phyloP scores from a whole-genome alignment of 352 stramenopile species.

The Plasmopara muralis region DNA sequence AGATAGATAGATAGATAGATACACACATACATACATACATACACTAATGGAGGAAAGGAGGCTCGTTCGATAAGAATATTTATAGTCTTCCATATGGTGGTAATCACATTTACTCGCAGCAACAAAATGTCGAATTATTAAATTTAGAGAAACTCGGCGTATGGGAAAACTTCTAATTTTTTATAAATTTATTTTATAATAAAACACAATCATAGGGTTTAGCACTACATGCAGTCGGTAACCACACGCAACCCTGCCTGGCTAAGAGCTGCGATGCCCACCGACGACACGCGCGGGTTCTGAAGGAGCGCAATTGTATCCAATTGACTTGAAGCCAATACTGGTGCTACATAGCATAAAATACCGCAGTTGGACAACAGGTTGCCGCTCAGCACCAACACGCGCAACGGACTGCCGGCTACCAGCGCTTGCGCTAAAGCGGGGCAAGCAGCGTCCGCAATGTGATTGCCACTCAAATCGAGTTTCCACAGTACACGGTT shows the following conservation, averaged over 20 bases:
- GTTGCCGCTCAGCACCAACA: slow-evolving; percentile 48
- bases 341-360: slow-evolving; percentile 37
- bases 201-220: no score
- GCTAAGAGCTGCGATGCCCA: slow-evolving; percentile 24
- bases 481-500: slow-evolving; percentile 62
- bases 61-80: no score
- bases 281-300: slow-evolving; percentile 33
- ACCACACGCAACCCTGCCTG: slow-evolving; percentile 19
- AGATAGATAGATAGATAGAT: no score
- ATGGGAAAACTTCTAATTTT: no score
- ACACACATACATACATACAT: no score
- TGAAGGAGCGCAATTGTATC: slow-evolving; percentile 48
- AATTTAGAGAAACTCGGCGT: no score
- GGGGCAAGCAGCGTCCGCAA: slow-evolving; percentile 44
- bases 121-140: no score
- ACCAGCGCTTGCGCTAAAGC: slow-evolving; percentile 34
- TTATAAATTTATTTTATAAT: no score
- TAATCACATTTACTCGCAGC: no score
- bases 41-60: no score
- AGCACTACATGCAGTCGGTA: slow-evolving; percentile 7
- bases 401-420: slow-evolving; percentile 20
- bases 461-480: slow-evolving; percentile 60
- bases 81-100: no score
- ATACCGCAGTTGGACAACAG: slow-evolving; percentile 52
- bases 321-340: slow-evolving; percentile 32